Evolutionary conservation across 305 asterid species (phyloP).

Genomic region (Fraxinus paxiana): DNA sequence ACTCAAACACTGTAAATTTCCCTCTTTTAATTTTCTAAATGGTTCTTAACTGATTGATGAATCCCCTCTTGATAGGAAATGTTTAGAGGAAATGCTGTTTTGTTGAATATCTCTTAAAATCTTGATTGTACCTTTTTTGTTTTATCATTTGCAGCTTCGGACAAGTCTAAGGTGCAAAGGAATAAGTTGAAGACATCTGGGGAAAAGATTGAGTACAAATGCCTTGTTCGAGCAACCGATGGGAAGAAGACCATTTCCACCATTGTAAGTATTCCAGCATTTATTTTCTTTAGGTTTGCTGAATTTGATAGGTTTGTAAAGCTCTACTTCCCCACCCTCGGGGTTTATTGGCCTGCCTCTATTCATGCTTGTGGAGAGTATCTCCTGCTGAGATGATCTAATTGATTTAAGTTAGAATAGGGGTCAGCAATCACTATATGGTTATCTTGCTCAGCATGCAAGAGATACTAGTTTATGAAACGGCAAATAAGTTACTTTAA

Average conservation of each 20-base stretch:
- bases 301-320: background rate
- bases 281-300: background rate
- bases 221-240: constrained; percentile 87
- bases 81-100: constrained; percentile 10
- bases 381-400: constrained; percentile 9
- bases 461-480: background rate
- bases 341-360: background rate
- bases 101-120: constrained; percentile 11
- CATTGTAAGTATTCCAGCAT: constrained; percentile 41
- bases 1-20: constrained; percentile 61
- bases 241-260: constrained; percentile 84
- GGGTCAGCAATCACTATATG: background rate
- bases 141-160: constrained; percentile 59
- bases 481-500: background rate
- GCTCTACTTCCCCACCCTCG: background rate
- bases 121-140: constrained; percentile 6
- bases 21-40: constrained; percentile 1
- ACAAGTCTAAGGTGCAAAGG: constrained; percentile 65
- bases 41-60: background rate
- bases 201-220: constrained; percentile 65
- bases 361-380: constrained; percentile 11
- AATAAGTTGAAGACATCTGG: constrained; percentile 74
- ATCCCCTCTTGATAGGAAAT: background rate
- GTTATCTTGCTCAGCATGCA: background rate
- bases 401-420: background rate